These are phyloP conservation scores for Sphaerulina populicola DNA, from an alignment of 2,329 filamentous ascomycete genomes.

Conservation along the genomic window DNA sequence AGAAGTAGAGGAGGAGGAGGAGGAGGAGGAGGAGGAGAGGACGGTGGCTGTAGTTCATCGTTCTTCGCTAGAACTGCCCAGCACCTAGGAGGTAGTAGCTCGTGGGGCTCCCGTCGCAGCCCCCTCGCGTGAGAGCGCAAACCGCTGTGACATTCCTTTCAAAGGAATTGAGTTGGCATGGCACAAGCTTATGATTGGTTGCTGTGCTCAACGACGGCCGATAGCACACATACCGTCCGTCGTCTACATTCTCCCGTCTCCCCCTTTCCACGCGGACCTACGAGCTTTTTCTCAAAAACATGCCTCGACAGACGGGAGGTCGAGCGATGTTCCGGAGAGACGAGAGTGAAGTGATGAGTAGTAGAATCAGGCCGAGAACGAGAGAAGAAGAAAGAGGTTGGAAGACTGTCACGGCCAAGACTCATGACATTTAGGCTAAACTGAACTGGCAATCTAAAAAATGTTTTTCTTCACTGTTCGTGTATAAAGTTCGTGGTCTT, in stretches of 20 bases:
- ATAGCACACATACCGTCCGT: neutral
- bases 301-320: too few relatives aligned
- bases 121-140: slow-evolving; percentile 1
- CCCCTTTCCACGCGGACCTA: neutral
- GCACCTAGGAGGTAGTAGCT: neutral
- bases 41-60: slow-evolving; percentile 6
- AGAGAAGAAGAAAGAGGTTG: too few relatives aligned
- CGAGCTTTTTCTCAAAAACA: neutral
- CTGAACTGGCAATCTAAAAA: too few relatives aligned
- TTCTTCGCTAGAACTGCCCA: neutral
- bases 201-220: neutral
- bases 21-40: slow-evolving; percentile 3
- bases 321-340: too few relatives aligned
- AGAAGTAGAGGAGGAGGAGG: neutral
- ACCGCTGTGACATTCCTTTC: slow-evolving; percentile 2
- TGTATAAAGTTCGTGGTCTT: too few relatives aligned
- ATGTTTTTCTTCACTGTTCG: too few relatives aligned
- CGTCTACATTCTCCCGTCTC: neutral
- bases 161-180: neutral
- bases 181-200: slow-evolving; percentile 4
- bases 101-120: neutral
- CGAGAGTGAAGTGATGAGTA: too few relatives aligned
- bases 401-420: too few relatives aligned
- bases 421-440: too few relatives aligned
- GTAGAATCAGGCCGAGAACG: too few relatives aligned